phyloP scores from a whole-genome alignment of 2,329 filamentous ascomycete genomes.

The Penicillium sp. region DNA sequence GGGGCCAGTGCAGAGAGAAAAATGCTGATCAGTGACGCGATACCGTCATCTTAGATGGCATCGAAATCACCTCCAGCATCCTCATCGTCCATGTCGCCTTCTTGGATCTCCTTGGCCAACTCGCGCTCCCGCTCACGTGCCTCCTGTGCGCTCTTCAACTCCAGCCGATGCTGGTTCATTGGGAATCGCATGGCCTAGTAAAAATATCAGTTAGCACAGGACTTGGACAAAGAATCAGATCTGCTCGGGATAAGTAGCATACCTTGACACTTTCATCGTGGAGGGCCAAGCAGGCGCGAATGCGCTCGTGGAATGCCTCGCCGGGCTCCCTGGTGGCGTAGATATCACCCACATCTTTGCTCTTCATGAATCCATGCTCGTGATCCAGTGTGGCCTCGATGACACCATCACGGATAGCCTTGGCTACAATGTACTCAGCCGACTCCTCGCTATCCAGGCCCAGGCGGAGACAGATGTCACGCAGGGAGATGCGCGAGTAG shows the following conservation, averaged over 20 bases:
- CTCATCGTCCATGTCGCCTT: slow-evolving; percentile 93
- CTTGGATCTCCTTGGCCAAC: slow-evolving; percentile 97
- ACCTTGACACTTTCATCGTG: slow-evolving; percentile 99
- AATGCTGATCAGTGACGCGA: slow-evolving; percentile 20
- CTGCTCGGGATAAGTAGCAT: slow-evolving; percentile 27
- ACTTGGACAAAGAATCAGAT: not conserved
- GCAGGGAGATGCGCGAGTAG: slow-evolving; percentile 92
- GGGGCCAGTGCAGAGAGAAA: slow-evolving; percentile 9
- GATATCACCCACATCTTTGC: slow-evolving; percentile 90
- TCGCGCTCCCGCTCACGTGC: slow-evolving; percentile 94
- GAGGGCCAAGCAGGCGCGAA: slow-evolving; percentile 80
- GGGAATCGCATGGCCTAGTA: slow-evolving; percentile 91
- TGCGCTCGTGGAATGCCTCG: slow-evolving; percentile 96
- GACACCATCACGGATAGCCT: slow-evolving; percentile 94
- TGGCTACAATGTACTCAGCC: slow-evolving; percentile 97
- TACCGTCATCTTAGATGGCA: slow-evolving; percentile 63
- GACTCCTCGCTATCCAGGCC: slow-evolving; percentile 94
- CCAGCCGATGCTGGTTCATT: slow-evolving; percentile 97
- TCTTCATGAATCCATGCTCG: slow-evolving; percentile 96
- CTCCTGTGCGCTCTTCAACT: slow-evolving; percentile 97
- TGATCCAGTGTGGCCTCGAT: slow-evolving; percentile 94
- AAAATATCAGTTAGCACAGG: slow-evolving; percentile 2
- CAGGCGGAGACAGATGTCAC: slow-evolving; percentile 93
- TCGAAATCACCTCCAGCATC: slow-evolving; percentile 95
- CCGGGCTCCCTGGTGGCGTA: slow-evolving; percentile 94